Evolutionary conservation across 495 filamentous ascomycete species (phyloP).

Genomic region (Pyrenula massariospora): DNA sequence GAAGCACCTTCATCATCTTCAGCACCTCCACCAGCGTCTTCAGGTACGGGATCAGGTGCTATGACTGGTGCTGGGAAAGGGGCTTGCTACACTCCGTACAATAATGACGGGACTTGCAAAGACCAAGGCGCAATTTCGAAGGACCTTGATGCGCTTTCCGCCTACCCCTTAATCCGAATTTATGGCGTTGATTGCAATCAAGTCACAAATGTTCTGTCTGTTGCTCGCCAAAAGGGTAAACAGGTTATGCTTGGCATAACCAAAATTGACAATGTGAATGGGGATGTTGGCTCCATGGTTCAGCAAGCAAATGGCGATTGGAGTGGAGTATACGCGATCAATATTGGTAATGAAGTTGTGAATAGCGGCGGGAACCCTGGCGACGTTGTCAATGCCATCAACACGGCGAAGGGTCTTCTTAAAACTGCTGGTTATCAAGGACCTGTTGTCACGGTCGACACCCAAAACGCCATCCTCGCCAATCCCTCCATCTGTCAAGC

Average conservation of each 20-base stretch:
- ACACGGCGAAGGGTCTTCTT: constrained; percentile 42
- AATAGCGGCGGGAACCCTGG: constrained; percentile 43
- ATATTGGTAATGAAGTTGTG: constrained; percentile 73
- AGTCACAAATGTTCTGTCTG: constrained; percentile 43
- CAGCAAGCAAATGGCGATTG: constrained; percentile 46
- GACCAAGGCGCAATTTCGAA: constrained; percentile 42
- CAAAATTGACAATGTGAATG: constrained; percentile 43
- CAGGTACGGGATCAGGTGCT: constrained; percentile 1
- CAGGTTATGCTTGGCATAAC: constrained; percentile 66
- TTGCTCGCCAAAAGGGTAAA: constrained; percentile 44
- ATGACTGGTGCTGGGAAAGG: constrained; percentile 23
- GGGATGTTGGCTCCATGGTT: constrained; percentile 40
- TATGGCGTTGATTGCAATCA: constrained; percentile 78
- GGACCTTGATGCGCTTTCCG: constrained; percentile 45
- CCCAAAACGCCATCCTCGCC: constrained; percentile 49
- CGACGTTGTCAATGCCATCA: constrained; percentile 42
- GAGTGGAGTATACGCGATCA: constrained; percentile 54
- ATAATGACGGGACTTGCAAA: constrained; percentile 54
- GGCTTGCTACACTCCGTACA: constrained; percentile 68
- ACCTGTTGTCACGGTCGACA: constrained; percentile 70
- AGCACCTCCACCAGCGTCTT: constrained; percentile 4
- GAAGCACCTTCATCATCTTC: constrained; percentile 3
- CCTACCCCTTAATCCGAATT: constrained; percentile 54
- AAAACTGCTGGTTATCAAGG: constrained; percentile 54
- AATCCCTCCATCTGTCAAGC: constrained; percentile 60